Conservation (phyloP, 495 filamentous ascomycete genomes). For the Penicillium alfredii region DNA sequence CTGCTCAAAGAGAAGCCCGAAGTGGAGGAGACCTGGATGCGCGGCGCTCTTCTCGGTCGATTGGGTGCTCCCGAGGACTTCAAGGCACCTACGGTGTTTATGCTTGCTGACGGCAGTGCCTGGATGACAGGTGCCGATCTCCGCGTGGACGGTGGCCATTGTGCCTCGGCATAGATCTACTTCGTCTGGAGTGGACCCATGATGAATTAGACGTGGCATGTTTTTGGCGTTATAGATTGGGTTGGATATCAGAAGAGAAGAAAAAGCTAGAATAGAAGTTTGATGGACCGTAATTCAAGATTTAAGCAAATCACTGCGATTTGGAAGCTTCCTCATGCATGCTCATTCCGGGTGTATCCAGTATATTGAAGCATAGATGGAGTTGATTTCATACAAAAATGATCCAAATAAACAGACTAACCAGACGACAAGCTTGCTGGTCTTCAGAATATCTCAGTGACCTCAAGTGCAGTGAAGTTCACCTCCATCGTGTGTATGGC, state of each 20-base stretch:
- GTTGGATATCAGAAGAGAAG: background rate
- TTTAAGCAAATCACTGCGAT: no score
- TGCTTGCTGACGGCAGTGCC: conserved; percentile 37
- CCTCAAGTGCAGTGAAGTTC: conserved; percentile 29
- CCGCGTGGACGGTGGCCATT: conserved; percentile 36
- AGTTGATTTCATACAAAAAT: no score
- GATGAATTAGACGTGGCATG: conserved; percentile 12
- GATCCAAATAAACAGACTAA: no score
- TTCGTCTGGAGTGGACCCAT: background rate
- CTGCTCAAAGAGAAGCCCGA: conserved; percentile 54
- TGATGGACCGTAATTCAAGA: background rate
- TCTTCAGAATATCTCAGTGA: no score
- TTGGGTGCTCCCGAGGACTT: conserved; percentile 37
- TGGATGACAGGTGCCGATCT: conserved; percentile 39
- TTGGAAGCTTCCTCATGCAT: no score
- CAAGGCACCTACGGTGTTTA: conserved; percentile 36
- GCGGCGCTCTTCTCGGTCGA: conserved; percentile 32
- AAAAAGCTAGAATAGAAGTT: background rate
- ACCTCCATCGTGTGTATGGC: conserved; percentile 30
- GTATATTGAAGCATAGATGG: no score
- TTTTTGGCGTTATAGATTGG: conserved; percentile 10
- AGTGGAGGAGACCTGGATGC: conserved; percentile 34
- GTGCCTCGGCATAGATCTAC: conserved; percentile 26
- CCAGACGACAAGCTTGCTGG: no score
- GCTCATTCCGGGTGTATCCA: no score